Evolutionary conservation across 768 basidiomycete genomes (phyloP), one percentile per base, ranked within the genome.

Genomic region (Amanita muscaria): DNA sequence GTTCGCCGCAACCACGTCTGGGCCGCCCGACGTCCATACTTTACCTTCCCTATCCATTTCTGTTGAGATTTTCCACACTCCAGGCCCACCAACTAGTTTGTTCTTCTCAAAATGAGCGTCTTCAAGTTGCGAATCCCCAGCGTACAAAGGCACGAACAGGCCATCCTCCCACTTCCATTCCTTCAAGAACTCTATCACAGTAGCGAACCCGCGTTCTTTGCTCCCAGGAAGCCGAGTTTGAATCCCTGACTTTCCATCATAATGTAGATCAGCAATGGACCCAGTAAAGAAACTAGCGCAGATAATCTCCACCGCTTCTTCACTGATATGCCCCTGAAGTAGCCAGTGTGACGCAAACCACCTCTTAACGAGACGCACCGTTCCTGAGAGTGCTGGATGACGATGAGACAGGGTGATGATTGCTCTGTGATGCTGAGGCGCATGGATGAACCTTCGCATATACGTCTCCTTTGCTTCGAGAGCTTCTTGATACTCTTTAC

Each of bases 261-360:
- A 4, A 27, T 29, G 29, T 15, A 10, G 25, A n/a, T 9, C 37
- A 18, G n/a, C n/a, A 15, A n/a, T 15, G 23, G 19, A 23, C n/a
- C 37, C 11, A 9, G 91, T 65, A 57, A 93, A 97, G 12, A 86
- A 69, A 25, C 68, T 66, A 0, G 90, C 88, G 59, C 88, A 89
- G 32, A 99, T 60, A 14, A 98, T 66, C 61, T 99, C 96, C 27
- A 88, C 74, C 0, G 77, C 80, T 59, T 97, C 90, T 47, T 79
- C 75, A 5, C 74, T 72, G 42, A 97, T 68, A 52, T 89, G 84
- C 0, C 70, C 63, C 3, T 74, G 70, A 25, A 98, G 73, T 46
- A 96, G 72, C 83, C 87, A 89, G 58, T 99, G 96, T 5, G 84
- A 69, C 1, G 87, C 79, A 43, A 98, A 67, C 96, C 96, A 99